Evolutionary conservation across 1,284 basidiomycete genomes (phyloP).

Genomic region (Austroboletus niveus): DNA sequence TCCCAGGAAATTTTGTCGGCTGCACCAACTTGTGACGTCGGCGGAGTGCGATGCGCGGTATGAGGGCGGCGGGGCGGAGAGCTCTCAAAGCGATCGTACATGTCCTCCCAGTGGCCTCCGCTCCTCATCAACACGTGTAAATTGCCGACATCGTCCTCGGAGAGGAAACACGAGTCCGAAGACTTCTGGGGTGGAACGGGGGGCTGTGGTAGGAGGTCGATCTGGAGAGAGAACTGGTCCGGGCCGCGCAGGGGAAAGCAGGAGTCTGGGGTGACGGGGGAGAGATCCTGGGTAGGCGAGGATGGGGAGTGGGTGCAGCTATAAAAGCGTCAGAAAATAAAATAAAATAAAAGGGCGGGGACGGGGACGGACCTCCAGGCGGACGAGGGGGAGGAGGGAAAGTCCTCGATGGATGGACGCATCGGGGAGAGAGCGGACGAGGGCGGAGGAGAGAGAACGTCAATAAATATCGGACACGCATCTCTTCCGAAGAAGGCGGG

Average conservation of each 20-base stretch:
- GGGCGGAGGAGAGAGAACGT: neutral
- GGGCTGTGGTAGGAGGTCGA: slow-evolving; percentile 6
- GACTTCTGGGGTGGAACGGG: neutral
- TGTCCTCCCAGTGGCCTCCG: slow-evolving; percentile 7
- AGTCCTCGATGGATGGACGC: slow-evolving; percentile 7
- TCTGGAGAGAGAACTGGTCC: slow-evolving; percentile 18
- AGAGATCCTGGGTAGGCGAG: slow-evolving; percentile 11
- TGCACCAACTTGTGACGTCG: neutral
- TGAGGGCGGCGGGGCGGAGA: slow-evolving; percentile 6
- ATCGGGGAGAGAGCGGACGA: slow-evolving; percentile 1
- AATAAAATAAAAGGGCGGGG: no score
- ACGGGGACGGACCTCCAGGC: slow-evolving; percentile 23
- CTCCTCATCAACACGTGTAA: slow-evolving; percentile 14
- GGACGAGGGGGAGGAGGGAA: slow-evolving; percentile 22
- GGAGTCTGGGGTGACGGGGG: slow-evolving; percentile 23
- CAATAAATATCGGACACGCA: slow-evolving; percentile 11
- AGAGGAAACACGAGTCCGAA: slow-evolving; percentile 1
- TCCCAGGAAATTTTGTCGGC: slow-evolving; percentile 16
- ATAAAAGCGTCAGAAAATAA: neutral
- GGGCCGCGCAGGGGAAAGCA: slow-evolving; percentile 7
- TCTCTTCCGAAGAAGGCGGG: slow-evolving; percentile 3
- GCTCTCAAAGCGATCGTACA: slow-evolving; percentile 7
- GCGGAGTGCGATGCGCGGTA: neutral
- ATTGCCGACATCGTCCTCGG: slow-evolving; percentile 17
- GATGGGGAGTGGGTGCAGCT: slow-evolving; percentile 21